A percentile compares a stretch with the other conserved stretches of the same genome.
phyloP scores from a whole-genome alignment of 441 rosid species.

The Biscutella auriculata region DNA sequence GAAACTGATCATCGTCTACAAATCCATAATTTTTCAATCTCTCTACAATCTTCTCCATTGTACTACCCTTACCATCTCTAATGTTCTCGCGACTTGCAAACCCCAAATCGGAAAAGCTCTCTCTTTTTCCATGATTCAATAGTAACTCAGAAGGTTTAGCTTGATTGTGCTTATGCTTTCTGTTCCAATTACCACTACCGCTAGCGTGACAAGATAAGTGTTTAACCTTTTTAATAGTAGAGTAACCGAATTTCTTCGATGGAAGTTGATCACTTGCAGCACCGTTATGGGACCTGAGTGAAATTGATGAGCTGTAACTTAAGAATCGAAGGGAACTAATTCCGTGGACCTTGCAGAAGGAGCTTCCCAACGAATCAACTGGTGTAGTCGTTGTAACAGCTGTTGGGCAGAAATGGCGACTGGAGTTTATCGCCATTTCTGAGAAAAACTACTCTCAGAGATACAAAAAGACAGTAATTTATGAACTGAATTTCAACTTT shows the following conservation, averaged over 20 bases:
- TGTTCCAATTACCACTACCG: conserved; percentile 18
- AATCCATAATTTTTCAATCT: conserved; percentile 63
- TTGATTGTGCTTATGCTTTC: conserved; percentile 20
- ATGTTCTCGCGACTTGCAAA: conserved; percentile 12
- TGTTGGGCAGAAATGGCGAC: conserved; percentile 40
- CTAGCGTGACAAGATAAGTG: conserved; percentile 21
- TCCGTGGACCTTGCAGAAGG: conserved; percentile 37
- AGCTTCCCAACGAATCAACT: conserved; percentile 38
- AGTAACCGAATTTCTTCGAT: conserved; percentile 20
- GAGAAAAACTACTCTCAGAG: neutral
- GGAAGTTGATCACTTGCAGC: neutral
- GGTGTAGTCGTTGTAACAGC: conserved; percentile 10
- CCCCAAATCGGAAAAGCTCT: conserved; percentile 22
- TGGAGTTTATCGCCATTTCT: conserved; percentile 43
- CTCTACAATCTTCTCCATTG: conserved; percentile 80
- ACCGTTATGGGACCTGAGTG: conserved; percentile 16
- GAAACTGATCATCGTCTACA: conserved; percentile 33
- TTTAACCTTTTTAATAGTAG: neutral
- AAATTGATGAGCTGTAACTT: conserved; percentile 8
- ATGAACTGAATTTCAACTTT: too few relatives aligned
- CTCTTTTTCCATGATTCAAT: conserved; percentile 30
- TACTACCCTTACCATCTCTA: conserved; percentile 30
- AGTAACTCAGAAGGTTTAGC: conserved; percentile 15
- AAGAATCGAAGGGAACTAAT: neutral
- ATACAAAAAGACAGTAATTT: neutral